phyloP scores from a whole-genome alignment of 169 alveolate species.

The Ichthyophthirius multifiliis region DNA sequence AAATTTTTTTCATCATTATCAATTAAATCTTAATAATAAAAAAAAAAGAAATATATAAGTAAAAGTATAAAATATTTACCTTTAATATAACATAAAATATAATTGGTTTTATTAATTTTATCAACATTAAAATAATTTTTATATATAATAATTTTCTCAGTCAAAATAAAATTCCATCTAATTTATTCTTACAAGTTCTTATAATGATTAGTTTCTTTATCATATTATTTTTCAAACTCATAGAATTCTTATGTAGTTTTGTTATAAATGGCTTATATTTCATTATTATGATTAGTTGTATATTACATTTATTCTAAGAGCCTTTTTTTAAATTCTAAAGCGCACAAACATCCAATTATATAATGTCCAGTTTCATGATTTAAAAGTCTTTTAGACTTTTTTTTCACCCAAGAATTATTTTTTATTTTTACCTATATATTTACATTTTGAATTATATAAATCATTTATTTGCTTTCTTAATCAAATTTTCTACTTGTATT shows the following conservation, averaged over 20 bases:
- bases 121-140: not conserved
- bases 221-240: conserved; percentile 13
- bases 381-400: conserved; percentile 19
- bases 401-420: conserved; percentile 22
- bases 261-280: conserved; percentile 13
- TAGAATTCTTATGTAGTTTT: conserved; percentile 15
- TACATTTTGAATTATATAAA: not conserved
- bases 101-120: too few relatives aligned
- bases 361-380: conserved; percentile 41
- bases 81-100: too few relatives aligned
- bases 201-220: conserved; percentile 23
- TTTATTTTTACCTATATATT: not conserved
- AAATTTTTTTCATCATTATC: too few relatives aligned
- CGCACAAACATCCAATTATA: conserved; percentile 34
- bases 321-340: conserved; percentile 32
- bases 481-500: not conserved
- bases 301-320: conserved; percentile 1
- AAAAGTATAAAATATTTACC: too few relatives aligned
- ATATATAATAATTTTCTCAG: not conserved
- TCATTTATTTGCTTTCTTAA: not conserved
- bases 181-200: not conserved
- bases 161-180: not conserved
- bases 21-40: too few relatives aligned
- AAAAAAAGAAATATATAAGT: too few relatives aligned
- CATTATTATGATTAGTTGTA: conserved; percentile 12